Base-by-base conservation (phyloP, 2,329 filamentous ascomycete genomes). In the Botrytis fragariae region DNA sequence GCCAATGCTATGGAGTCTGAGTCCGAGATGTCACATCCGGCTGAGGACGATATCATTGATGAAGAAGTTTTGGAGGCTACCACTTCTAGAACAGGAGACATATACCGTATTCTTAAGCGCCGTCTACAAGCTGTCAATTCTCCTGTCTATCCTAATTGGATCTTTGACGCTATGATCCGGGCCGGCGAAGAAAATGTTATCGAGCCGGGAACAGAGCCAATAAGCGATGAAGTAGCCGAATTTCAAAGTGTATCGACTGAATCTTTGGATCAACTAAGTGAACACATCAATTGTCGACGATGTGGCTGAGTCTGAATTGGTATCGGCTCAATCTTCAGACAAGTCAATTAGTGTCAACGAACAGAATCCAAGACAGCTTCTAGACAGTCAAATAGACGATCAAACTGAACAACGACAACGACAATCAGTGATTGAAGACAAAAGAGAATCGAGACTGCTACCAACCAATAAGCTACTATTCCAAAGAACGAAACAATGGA, bases 141-240 rank as follows among this genome's bases (percentile, higher is more conserved):
- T 16, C 71, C 71, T 7, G 54, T 72, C 42, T 69, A 72, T 29
- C 71, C 71, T 12, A 69, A 69, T 42, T 72, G 71, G 71, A 48
- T 72, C 25, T 72, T 61, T 60, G 63, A 72, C 44, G 71, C 63
- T 29, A 60, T 69, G 57, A 54, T 72, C 16, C 39, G 51, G 37
- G 39, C 25, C 25, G 39, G 32, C 18, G 71, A 72, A 60, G 42
- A 42, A 42, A 29, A 69, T 20, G 29, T 72, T 35, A 22, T 72
- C 22, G n/a, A 45, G 7, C 63, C 60, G 54, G 54, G 60, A 51
- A 32, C 32, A 10, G 48, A n/a, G 22, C 20, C 54, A 60, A 37
- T 39, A 18, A 7, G 8, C 9, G 54, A 69, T 14, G 25, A 69
- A 45, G 18, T 22, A 25, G n/a, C 5, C 18, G 18, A 57, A 51